These are phyloP conservation scores for Microcyclospora tardicrescens DNA, from an alignment of 2,329 filamentous ascomycete species.

Conservation along the genomic window DNA sequence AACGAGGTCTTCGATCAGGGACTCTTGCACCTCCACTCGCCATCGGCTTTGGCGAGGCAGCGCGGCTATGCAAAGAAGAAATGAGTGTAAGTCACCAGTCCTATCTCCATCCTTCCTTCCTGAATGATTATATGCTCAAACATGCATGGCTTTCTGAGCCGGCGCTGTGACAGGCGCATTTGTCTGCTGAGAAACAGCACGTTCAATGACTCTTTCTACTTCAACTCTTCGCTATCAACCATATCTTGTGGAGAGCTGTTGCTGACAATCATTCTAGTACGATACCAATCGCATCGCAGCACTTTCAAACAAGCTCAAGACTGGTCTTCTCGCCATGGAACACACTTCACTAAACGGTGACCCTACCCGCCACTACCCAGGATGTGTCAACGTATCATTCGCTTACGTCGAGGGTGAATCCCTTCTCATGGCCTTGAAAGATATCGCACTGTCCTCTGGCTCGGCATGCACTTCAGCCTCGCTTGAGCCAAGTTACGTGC, in stretches of 20 bases:
- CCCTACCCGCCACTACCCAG: conserved; percentile 71
- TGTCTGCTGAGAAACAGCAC: conserved; percentile 47
- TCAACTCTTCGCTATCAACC: neutral
- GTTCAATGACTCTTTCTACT: conserved; percentile 42
- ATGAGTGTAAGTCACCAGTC: conserved; percentile 55
- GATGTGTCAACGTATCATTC: conserved; percentile 96
- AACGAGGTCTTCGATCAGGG: conserved; percentile 85
- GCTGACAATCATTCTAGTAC: conserved; percentile 50
- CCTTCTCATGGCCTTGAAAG: conserved; percentile 93
- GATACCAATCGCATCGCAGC: conserved; percentile 72
- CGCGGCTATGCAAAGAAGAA: conserved; percentile 79
- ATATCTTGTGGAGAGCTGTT: neutral
- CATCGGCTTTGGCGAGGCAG: conserved; percentile 91
- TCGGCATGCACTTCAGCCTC: conserved; percentile 96
- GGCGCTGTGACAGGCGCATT: conserved; percentile 41
- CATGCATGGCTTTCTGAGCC: conserved; percentile 86
- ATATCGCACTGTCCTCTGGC: conserved; percentile 91
- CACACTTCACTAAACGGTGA: conserved; percentile 89
- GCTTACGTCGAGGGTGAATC: conserved; percentile 98
- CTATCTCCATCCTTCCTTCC: conserved; percentile 9
- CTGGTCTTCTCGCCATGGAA: conserved; percentile 75
- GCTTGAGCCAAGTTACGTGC: conserved; percentile 88
- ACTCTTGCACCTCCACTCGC: conserved; percentile 80
- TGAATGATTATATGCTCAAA: conserved; percentile 70
- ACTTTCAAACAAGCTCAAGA: conserved; percentile 71